Percentiles rank a stretch among this genome's conserved stretches.
Conservation (phyloP, 2,329 filamentous ascomycete genomes). For the Trichoderma brevicompactum region DNA sequence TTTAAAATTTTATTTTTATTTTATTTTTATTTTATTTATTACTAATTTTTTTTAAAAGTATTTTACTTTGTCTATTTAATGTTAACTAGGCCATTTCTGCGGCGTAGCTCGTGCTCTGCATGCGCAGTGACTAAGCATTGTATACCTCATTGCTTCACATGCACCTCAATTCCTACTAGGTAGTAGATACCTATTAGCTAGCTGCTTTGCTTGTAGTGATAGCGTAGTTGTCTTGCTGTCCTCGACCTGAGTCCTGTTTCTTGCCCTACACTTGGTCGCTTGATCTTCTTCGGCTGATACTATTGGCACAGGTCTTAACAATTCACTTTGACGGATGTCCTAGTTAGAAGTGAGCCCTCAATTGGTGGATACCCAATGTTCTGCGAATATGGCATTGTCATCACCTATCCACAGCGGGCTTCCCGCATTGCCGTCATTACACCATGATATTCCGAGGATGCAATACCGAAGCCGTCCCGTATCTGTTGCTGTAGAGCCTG, state of each 20-base stretch:
- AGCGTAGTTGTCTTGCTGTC: slow-evolving; percentile 21
- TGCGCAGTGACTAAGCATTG: slow-evolving; percentile 15
- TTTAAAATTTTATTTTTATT: neutral
- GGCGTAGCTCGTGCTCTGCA: neutral
- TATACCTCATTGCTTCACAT: slow-evolving; percentile 10
- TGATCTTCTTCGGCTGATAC: neutral
- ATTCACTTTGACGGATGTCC: neutral
- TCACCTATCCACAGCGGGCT: slow-evolving; percentile 17
- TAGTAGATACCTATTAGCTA: slow-evolving; percentile 1
- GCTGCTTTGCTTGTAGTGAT: slow-evolving; percentile 5
- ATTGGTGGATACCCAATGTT: slow-evolving; percentile 13
- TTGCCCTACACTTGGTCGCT: neutral
- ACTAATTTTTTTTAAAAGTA: no score
- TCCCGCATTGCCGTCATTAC: slow-evolving; percentile 3
- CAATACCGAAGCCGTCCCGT: slow-evolving; percentile 66
- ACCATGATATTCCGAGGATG: slow-evolving; percentile 51
- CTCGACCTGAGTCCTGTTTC: neutral
- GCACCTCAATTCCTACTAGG: no score
- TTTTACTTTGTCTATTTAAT: no score
- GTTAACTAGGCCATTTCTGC: no score
- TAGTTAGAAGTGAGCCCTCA: neutral
- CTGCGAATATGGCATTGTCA: slow-evolving; percentile 15
- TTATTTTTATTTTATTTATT: no score
- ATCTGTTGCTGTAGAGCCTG: slow-evolving; percentile 84
- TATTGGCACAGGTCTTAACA: neutral